Conservation (phyloP, 2,329 filamentous ascomycete species). For the Talaromyces islandicus region DNA sequence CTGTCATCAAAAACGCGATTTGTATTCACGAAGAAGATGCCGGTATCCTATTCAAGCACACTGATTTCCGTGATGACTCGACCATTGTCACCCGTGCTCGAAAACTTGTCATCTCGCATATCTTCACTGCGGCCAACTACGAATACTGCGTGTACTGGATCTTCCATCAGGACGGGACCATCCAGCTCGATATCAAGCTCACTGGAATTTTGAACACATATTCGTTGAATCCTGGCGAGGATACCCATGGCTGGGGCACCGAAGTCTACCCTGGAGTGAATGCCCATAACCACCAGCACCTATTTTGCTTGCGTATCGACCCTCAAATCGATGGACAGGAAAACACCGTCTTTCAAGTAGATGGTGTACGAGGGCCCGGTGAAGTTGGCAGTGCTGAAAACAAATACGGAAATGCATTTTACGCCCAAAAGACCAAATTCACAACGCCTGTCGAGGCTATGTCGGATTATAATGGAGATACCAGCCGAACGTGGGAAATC, state of each 20-base stretch:
- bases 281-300: constrained; percentile 91
- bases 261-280: constrained; percentile 89
- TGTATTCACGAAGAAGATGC: constrained; percentile 93
- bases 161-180: constrained; percentile 85
- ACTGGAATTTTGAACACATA: constrained; percentile 94
- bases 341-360: constrained; percentile 81
- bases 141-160: constrained; percentile 88
- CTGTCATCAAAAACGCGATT: constrained; percentile 85
- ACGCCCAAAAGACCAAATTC: constrained; percentile 75
- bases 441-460: constrained; percentile 61
- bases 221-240: constrained; percentile 70
- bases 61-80: constrained; percentile 85
- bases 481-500: constrained; percentile 84
- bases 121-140: constrained; percentile 95
- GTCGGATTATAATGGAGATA: constrained; percentile 76
- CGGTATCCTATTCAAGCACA: constrained; percentile 90
- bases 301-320: constrained; percentile 86
- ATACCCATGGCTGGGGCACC: constrained; percentile 81
- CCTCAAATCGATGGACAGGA: constrained; percentile 78
- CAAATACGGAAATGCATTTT: constrained; percentile 85
- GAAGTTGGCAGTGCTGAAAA: constrained; percentile 78
- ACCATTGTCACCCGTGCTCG: constrained; percentile 78
- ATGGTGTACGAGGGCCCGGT: constrained; percentile 64
- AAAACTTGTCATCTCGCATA: constrained; percentile 81
- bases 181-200: constrained; percentile 86